phyloP scores from a whole-genome alignment of 306 rosid species.

The Cucurbita maxima region DNA sequence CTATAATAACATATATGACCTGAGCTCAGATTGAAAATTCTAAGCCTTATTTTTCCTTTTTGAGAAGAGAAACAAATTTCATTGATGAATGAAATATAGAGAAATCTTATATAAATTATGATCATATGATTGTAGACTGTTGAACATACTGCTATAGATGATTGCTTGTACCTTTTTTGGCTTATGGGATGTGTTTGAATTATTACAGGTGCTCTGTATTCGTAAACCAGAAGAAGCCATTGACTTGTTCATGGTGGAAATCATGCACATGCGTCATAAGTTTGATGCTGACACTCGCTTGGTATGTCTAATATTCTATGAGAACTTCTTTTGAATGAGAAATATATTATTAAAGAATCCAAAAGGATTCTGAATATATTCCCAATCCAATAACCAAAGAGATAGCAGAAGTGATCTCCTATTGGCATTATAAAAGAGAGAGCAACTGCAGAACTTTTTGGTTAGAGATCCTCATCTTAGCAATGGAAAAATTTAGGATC shows the following conservation, averaged over 20 bases:
- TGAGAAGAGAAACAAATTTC: background rate
- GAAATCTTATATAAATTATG: background rate
- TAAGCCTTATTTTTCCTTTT: background rate
- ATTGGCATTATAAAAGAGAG: background rate
- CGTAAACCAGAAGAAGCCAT: constrained; percentile 77
- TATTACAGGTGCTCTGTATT: constrained; percentile 58
- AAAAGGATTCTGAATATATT: background rate
- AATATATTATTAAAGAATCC: background rate
- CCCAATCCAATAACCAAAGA: background rate
- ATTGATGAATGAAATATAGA: background rate
- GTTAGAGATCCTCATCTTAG: background rate
- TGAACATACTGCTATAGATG: background rate
- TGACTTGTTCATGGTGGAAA: constrained; percentile 96
- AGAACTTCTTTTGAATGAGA: background rate
- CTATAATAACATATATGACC: background rate
- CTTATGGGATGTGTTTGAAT: constrained; percentile 2
- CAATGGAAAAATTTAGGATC: background rate
- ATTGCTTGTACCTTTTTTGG: background rate
- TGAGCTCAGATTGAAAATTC: background rate
- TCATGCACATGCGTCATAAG: constrained; percentile 97
- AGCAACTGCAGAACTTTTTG: background rate
- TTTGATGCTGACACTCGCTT: constrained; percentile 86
- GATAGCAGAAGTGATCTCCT: background rate
- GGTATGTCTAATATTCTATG: constrained; percentile 29
- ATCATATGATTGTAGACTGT: background rate